Evolutionary conservation across 306 rosid genomes (phyloP), one percentile per base, ranked within the genome.

Genomic region (Vigna mungo): DNA sequence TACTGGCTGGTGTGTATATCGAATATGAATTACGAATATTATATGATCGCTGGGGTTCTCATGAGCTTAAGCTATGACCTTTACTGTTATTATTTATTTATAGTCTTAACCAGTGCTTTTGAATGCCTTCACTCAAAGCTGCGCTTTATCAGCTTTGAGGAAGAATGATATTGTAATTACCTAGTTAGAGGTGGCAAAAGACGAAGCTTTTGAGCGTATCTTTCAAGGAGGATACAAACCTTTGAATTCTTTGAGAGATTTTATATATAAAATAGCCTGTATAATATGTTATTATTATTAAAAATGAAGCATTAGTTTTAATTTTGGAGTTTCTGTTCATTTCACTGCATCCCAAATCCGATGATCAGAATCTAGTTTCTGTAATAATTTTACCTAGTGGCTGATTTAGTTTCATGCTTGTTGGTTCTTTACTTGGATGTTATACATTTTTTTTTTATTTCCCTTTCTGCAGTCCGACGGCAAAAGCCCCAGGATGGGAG

Each of bases 381-480:
- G 2, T 68, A 68, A 37, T 60, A 54, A 54, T 44, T 43, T 55
- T 17, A 18, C n/a, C 9, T 1, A 34, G 59, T 17, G 46, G n/a
- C 36, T 20, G 1, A 9, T 63, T 37, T 61, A 74, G 21, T 73
- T 65, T 58, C 72, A 41, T 77, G 64, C 27, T 9, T n/a, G 30
- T n/a, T 53, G 48, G 61, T 54, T 30, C 53, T 56, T 62, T n/a
- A 46, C 55, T 74, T 41, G 36, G 54, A 54, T 39, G 55, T 60
- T 51, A 36, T 64, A 15, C 7, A 55, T 78, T 54, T 36, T 46
- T n/a, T 78, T 71, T 55, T 61, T 18, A 37, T 58, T 68, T 58
- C 62, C 16, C 60, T 51, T 74, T 60, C 77, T 75, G 84, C 91
- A 39, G 83, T 78, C 52, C 86, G 51, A 81, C 71, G 44, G 6